Conservation (phyloP, 352 stramenopile species). For the Sclerospora graminicola region DNA sequence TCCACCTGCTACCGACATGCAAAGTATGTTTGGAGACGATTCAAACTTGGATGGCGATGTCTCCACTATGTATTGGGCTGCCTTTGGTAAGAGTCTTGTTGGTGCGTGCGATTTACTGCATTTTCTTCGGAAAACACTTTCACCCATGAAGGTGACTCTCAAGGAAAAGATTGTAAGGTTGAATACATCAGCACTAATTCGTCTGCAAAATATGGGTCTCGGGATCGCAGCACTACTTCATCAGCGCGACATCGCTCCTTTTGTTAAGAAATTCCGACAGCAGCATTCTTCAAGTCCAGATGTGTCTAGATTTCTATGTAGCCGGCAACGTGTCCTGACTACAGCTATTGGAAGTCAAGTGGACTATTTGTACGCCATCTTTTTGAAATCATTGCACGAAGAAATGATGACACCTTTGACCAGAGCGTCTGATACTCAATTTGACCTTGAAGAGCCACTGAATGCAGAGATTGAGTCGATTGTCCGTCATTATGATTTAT, state of each 20-base stretch:
- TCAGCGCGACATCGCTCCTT: constrained; percentile 37
- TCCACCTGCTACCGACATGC: constrained; percentile 38
- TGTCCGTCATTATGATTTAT: constrained; percentile 25
- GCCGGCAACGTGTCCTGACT: constrained; percentile 27
- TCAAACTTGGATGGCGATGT: constrained; percentile 2
- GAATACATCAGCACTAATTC: constrained; percentile 38
- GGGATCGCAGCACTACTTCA: constrained; percentile 44
- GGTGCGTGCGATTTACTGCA: constrained; percentile 55
- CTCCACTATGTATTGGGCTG: constrained; percentile 55
- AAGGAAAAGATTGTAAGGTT: constrained; percentile 48
- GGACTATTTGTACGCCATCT: constrained; percentile 35
- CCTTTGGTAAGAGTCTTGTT: constrained; percentile 61
- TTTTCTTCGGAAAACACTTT: constrained; percentile 42
- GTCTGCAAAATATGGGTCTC: constrained; percentile 42
- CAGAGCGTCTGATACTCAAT: constrained; percentile 2
- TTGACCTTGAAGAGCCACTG: constrained; percentile 40
- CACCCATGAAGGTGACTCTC: constrained; percentile 31
- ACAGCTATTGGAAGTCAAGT: constrained; percentile 29
- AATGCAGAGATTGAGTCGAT: constrained; percentile 43
- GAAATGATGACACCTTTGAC: constrained; percentile 18
- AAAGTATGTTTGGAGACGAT: constrained; percentile 36
- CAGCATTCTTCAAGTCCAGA: constrained; percentile 19
- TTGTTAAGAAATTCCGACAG: constrained; percentile 38
- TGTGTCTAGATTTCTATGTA: constrained; percentile 30
- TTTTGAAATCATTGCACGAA: constrained; percentile 27